A percentile compares a stretch with the other conserved stretches of the same genome.
Evolutionary conservation across 2,329 filamentous ascomycete species (phyloP).

Genomic region (Aspergillus luchuensis): DNA sequence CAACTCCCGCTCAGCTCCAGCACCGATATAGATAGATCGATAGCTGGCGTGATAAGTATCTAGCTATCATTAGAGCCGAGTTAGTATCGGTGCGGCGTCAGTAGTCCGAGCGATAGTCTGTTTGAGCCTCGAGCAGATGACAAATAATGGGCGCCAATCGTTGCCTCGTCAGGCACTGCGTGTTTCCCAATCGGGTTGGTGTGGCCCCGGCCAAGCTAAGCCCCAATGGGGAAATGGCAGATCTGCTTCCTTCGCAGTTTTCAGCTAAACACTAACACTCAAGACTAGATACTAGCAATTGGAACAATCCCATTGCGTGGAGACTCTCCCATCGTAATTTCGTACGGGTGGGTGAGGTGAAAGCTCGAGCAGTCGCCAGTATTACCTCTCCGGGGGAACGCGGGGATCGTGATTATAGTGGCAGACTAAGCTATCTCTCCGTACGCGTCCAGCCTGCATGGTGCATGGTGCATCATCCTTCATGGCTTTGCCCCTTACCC

Average conservation of each 20-base stretch:
- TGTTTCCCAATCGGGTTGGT: conserved; percentile 20
- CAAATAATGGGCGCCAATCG: conserved; percentile 22
- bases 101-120: conserved; percentile 11
- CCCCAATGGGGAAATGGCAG: conserved; percentile 5
- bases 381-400: conserved; percentile 3
- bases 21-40: background rate
- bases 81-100: conserved; percentile 2
- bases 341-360: background rate
- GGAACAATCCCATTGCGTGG: background rate
- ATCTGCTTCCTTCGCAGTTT: background rate
- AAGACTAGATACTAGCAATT: background rate
- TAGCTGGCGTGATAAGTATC: background rate
- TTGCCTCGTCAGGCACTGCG: conserved; percentile 19
- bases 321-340: background rate
- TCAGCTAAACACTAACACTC: background rate
- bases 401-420: conserved; percentile 13
- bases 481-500: conserved; percentile 14
- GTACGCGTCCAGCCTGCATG: conserved; percentile 8
- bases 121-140: conserved; percentile 20
- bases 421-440: conserved; percentile 11
- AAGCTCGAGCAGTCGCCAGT: too few relatives aligned
- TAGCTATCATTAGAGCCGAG: conserved; percentile 6
- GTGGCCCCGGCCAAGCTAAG: background rate
- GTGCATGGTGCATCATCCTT: conserved; percentile 15
- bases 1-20: background rate